phyloP scores from a whole-genome alignment of 2,329 filamentous ascomycete genomes.

The Ilyonectria destructans region DNA sequence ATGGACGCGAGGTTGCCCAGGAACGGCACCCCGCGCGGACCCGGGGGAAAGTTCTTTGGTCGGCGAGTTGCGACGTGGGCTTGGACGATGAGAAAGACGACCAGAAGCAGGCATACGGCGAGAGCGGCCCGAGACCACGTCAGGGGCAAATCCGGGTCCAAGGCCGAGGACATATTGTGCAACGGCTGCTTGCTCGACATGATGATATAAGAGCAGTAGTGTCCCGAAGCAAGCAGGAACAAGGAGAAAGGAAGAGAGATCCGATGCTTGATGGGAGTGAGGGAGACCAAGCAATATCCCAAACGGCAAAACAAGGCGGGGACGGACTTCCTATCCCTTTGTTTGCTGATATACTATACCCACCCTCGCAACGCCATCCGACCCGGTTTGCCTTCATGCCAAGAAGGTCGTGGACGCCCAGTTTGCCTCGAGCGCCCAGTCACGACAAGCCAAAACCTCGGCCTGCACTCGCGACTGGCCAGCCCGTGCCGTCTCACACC shows the following conservation, averaged over 20 bases:
- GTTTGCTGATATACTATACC: not conserved
- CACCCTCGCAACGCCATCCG: not conserved
- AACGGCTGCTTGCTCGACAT: constrained; percentile 12
- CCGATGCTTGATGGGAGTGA: not conserved
- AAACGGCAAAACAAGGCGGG: not conserved
- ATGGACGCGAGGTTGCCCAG: constrained; percentile 50
- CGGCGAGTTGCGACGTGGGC: constrained; percentile 24
- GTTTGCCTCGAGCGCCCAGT: not conserved
- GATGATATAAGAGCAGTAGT: not conserved
- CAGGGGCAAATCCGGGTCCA: not conserved
- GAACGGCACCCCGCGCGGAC: constrained; percentile 36
- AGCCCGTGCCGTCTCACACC: not conserved
- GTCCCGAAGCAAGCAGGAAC: not conserved
- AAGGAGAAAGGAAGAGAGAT: not conserved
- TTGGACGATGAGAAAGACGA: constrained; percentile 8
- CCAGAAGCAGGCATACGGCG: not conserved
- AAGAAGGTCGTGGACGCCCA: not conserved
- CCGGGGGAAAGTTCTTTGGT: constrained; percentile 35
- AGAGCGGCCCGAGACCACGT: not conserved
- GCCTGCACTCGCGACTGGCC: not conserved
- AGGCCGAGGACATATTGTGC: not conserved
- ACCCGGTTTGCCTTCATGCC: not conserved
- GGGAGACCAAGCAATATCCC: constrained; percentile 5
- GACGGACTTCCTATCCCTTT: not conserved
- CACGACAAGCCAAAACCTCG: not conserved